These are phyloP conservation scores for Pythium scleroteichum DNA, from an alignment of 352 stramenopile genomes.

Conservation along the genomic window DNA sequence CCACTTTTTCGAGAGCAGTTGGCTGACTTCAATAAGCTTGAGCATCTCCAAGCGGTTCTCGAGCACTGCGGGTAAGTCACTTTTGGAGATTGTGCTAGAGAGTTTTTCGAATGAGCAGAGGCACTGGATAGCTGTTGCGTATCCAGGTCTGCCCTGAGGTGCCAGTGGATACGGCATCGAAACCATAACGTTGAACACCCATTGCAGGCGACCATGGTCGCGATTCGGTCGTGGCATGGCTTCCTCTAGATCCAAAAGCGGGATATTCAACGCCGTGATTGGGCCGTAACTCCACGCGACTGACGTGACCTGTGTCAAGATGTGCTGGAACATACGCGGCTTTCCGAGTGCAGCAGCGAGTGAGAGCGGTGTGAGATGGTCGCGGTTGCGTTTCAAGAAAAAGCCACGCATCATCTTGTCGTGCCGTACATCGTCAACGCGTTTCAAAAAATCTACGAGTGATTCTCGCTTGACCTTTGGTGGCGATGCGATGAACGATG, in stretches of 20 bases:
- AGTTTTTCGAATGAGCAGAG: constrained; percentile 54
- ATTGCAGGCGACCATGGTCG: constrained; percentile 1
- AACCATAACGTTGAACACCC: constrained; percentile 6
- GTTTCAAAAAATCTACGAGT: constrained; percentile 41
- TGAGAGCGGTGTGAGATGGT: constrained; percentile 57
- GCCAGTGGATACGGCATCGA: constrained; percentile 37
- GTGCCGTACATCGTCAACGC: constrained; percentile 31
- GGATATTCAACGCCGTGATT: constrained; percentile 53
- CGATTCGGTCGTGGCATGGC: constrained; percentile 14
- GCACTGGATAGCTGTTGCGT: constrained; percentile 56
- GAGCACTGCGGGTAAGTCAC: constrained; percentile 32
- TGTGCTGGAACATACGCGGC: constrained; percentile 55
- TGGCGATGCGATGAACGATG: constrained; percentile 3
- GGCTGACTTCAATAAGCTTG: constrained; percentile 49
- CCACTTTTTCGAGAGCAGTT: constrained; percentile 62
- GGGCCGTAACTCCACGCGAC: constrained; percentile 59
- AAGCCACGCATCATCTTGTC: constrained; percentile 36
- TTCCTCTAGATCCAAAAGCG: constrained; percentile 57
- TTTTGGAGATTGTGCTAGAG: constrained; percentile 38
- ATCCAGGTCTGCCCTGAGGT: constrained; percentile 35
- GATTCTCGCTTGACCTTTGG: constrained; percentile 2
- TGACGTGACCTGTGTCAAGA: constrained; percentile 46
- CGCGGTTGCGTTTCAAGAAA: constrained; percentile 47
- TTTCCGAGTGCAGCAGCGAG: constrained; percentile 57
- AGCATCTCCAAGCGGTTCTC: constrained; percentile 55